Evolutionary conservation across 352 stramenopile genomes (phyloP).

Genomic region (Phytophthora citricola): DNA sequence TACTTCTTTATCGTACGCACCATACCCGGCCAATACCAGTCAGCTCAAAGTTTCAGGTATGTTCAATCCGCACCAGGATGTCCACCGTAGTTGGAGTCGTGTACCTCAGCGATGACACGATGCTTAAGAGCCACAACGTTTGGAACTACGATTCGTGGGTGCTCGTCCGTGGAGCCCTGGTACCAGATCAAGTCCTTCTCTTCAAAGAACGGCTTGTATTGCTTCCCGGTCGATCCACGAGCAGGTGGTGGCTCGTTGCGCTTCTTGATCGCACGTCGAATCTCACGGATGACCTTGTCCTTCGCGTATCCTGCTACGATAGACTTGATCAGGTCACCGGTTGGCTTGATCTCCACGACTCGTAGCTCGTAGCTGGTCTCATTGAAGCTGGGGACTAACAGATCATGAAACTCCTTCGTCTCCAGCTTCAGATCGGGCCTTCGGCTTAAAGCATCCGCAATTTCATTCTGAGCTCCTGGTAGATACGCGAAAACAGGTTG

Average conservation of each 20-base stretch:
- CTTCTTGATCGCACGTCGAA: no score
- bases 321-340: neutral
- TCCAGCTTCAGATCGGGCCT: slow-evolving; percentile 12
- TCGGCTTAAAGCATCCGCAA: neutral
- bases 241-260: no score
- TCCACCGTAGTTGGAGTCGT: neutral
- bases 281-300: no score
- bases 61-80: neutral
- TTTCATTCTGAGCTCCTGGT: slow-evolving; percentile 21
- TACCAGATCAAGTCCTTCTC: no score
- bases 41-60: slow-evolving; percentile 5
- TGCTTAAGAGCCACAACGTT: neutral
- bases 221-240: no score
- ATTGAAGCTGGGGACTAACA: slow-evolving; percentile 19
- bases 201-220: no score
- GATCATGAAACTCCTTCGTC: slow-evolving; percentile 22
- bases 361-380: slow-evolving; percentile 13
- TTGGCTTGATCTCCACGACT: neutral
- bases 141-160: neutral
- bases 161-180: neutral
- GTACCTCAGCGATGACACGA: slow-evolving; percentile 8
- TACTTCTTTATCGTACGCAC: slow-evolving; percentile 4
- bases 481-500: slow-evolving; percentile 24
- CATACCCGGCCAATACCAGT: slow-evolving; percentile 12
- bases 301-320: no score